Evolutionary conservation across 2,329 filamentous ascomycete species (phyloP), one percentile per base, ranked within the genome.

Genomic region (Nectriaceae sp.): DNA sequence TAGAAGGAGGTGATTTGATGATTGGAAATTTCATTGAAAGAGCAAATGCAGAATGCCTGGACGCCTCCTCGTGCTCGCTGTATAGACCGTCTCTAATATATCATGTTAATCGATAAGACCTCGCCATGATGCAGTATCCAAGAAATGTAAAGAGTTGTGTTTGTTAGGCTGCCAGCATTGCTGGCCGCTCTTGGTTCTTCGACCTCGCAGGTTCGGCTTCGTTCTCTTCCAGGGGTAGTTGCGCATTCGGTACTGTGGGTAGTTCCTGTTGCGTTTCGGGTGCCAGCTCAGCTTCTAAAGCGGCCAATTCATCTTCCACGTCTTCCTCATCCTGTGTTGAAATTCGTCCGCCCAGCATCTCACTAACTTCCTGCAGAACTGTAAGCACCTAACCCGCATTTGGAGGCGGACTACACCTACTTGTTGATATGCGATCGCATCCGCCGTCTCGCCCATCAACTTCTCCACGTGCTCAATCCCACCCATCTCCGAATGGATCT

Each of bases 311-410:
- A 64, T 97, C 92, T 67, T 99, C 94, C 26, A 99, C 94, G 64
- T 97, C 94, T 65, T 97, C 93, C 70, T 99, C 94, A 70, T 99
- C 94, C 63, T 95, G 88, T 64, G 91, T 94, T 13, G 91, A 90
- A 75, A 99, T 92, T 60, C 87, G 84, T 11, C 89, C 89, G 26
- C 87, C 89, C 3, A 99, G 82, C 81, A 97, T 89, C 42, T 96
- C 90, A 71, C 87, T 94, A 60, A 99, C 82, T 75, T 99, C 93
- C 89, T 96, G 63, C 56, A 57, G 22, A 21, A 20, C 8, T 8
- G 49, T 62, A 11, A 62, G 59, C 24, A 53, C 13, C 15, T 0
- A 18, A 11, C 33, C 11, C 16, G 8, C 21, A 21, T 3, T 8
- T 5, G 2, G 21, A 41, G 45, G 39, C 1, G 18, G 5, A 11